Conservation (phyloP, 345 rosid species). For the Toxicodendron radicans region DNA sequence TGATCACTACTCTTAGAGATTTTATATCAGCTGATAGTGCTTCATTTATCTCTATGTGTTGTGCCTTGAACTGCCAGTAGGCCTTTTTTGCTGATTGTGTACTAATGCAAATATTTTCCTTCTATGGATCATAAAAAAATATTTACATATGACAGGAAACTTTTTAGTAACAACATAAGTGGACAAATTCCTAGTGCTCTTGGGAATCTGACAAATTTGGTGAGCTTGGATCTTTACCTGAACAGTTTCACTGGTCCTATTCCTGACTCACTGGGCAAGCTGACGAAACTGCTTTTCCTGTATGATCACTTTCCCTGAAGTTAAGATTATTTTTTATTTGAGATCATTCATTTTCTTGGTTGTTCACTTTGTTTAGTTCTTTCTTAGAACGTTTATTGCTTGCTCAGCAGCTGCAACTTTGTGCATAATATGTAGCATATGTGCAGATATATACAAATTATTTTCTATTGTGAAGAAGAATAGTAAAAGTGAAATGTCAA, state of each 20-base stretch:
- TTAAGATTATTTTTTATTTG: not conserved
- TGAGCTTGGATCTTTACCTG: conserved; percentile 50
- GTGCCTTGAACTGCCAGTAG: no score
- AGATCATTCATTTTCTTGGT: not conserved
- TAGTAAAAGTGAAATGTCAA: not conserved
- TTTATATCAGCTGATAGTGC: no score
- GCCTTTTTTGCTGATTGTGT: not conserved
- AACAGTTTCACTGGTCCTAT: conserved; percentile 37
- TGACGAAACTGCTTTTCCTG: conserved; percentile 38
- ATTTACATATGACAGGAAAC: conserved; percentile 32
- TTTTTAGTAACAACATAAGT: conserved; percentile 41
- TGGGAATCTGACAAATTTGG: conserved; percentile 39
- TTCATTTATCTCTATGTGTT: no score
- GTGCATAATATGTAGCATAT: not conserved
- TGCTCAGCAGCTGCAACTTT: not conserved
- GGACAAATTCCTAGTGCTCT: conserved; percentile 42
- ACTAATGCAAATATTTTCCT: not conserved
- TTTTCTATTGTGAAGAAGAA: not conserved
- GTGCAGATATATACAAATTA: not conserved
- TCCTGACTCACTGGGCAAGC: conserved; percentile 38
- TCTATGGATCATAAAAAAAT: not conserved
- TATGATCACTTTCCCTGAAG: conserved; percentile 21
- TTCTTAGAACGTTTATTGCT: not conserved
- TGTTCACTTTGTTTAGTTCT: not conserved
- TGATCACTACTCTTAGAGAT: no score